These are phyloP conservation scores for Cercospora nicotianae DNA, from an alignment of 2,329 filamentous ascomycete species.

Conservation along the genomic window DNA sequence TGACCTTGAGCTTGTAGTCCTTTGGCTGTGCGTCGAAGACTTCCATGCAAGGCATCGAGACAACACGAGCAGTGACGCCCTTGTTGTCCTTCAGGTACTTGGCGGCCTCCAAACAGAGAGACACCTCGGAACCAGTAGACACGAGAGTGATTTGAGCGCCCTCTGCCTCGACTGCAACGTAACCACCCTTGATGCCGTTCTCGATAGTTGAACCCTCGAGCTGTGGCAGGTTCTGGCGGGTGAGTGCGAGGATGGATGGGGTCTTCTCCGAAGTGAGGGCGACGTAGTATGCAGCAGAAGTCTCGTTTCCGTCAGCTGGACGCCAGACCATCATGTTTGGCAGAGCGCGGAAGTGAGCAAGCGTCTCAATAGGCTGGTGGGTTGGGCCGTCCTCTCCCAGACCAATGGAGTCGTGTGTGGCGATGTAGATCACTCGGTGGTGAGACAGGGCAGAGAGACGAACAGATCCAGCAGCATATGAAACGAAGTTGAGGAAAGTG, in stretches of 20 bases:
- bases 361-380: slow-evolving; percentile 97
- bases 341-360: slow-evolving; percentile 96
- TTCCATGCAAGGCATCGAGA: slow-evolving; percentile 95
- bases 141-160: slow-evolving; percentile 85
- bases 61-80: slow-evolving; percentile 82
- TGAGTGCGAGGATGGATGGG: slow-evolving; percentile 89
- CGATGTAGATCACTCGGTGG: slow-evolving; percentile 89
- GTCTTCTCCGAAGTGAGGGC: slow-evolving; percentile 86
- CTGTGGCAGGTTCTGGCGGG: slow-evolving; percentile 97
- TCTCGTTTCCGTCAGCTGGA: slow-evolving; percentile 97
- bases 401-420: slow-evolving; percentile 98
- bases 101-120: slow-evolving; percentile 87
- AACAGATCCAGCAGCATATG: slow-evolving; percentile 92
- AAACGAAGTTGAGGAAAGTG: slow-evolving; percentile 99
- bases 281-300: slow-evolving; percentile 94
- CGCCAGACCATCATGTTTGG: slow-evolving; percentile 99
- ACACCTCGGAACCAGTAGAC: slow-evolving; percentile 93
- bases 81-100: slow-evolving; percentile 89
- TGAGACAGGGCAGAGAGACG: slow-evolving; percentile 91
- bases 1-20: slow-evolving; percentile 89
- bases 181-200: slow-evolving; percentile 90
- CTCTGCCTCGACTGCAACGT: slow-evolving; percentile 81
- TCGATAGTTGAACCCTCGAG: slow-evolving; percentile 91
- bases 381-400: slow-evolving; percentile 98
- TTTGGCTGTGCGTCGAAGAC: slow-evolving; percentile 92